Percentiles rank a stretch among this genome's conserved stretches.
Conservation (phyloP, 371 early-diverging fungal genomes). For the Funneliformis caledonium region DNA sequence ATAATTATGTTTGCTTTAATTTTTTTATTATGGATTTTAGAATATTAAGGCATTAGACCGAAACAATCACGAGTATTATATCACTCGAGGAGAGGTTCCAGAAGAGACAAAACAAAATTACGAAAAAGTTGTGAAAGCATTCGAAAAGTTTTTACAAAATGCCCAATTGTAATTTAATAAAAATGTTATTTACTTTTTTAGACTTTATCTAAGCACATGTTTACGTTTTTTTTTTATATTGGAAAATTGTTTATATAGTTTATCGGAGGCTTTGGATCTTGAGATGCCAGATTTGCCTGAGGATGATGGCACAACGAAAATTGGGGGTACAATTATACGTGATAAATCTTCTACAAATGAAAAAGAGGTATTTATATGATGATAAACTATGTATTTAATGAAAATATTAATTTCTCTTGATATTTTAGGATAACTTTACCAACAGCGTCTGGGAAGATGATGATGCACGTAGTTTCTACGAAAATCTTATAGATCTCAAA, state of each 20-base stretch:
- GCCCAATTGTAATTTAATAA: constrained; percentile 54
- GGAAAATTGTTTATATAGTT: constrained; percentile 41
- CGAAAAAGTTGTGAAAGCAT: constrained; percentile 71
- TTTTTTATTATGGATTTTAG: constrained; percentile 38
- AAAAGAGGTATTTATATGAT: constrained; percentile 48
- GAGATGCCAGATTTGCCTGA: constrained; percentile 80
- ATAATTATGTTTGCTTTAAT: neutral
- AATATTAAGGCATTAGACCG: constrained; percentile 75
- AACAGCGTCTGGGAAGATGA: constrained; percentile 88
- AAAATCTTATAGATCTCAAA: constrained; percentile 75
- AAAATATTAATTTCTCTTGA: neutral
- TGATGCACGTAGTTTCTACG: constrained; percentile 83
- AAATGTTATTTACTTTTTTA: neutral
- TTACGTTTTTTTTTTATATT: neutral
- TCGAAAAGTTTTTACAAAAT: constrained; percentile 71
- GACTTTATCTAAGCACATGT: neutral
- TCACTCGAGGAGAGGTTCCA: constrained; percentile 80
- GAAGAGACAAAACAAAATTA: constrained; percentile 82
- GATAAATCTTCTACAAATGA: constrained; percentile 48
- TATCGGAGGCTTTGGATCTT: constrained; percentile 67
- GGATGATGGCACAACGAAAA: constrained; percentile 60
- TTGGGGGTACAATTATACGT: constrained; percentile 54
- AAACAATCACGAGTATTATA: constrained; percentile 77
- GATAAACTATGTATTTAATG: neutral
- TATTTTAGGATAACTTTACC: constrained; percentile 50